phyloP scores from a whole-genome alignment of 1,139 yeast species.

The Blastobotrys raffinosifermentans region DNA sequence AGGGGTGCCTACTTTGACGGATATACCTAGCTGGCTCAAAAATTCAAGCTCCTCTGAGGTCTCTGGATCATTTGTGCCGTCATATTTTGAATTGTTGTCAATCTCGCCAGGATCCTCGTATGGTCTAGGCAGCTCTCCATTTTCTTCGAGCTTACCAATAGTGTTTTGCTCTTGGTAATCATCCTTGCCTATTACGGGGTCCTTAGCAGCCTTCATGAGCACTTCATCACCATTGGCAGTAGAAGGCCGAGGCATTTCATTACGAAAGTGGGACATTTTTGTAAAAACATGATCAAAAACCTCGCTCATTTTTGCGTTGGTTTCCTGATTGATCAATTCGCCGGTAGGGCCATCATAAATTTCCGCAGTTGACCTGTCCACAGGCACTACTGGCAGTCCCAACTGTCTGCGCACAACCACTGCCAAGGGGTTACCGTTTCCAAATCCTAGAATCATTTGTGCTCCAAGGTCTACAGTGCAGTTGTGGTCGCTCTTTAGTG shows the following conservation, averaged over 20 bases:
- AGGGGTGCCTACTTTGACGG: constrained; percentile 17
- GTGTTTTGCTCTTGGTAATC: constrained; percentile 29
- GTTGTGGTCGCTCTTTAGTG: constrained; percentile 25
- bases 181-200: constrained; percentile 27
- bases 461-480: constrained; percentile 38
- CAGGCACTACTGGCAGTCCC: constrained; percentile 35
- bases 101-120: constrained; percentile 29
- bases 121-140: constrained; percentile 27
- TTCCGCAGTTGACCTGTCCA: constrained; percentile 28
- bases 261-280: constrained; percentile 33
- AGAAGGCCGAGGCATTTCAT: constrained; percentile 30
- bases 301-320: constrained; percentile 32
- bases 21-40: constrained; percentile 29
- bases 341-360: constrained; percentile 32
- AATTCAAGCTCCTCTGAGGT: constrained; percentile 29
- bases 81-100: constrained; percentile 15
- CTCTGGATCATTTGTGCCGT: constrained; percentile 19
- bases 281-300: constrained; percentile 36
- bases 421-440: constrained; percentile 40
- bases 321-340: constrained; percentile 25
- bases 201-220: constrained; percentile 33
- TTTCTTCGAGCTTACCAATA: constrained; percentile 33
- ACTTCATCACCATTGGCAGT: constrained; percentile 36
- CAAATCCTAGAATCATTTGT: constrained; percentile 38
- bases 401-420: constrained; percentile 37